phyloP scores from a whole-genome alignment of 2,329 filamentous ascomycete species.

The Ophiostoma quercus region DNA sequence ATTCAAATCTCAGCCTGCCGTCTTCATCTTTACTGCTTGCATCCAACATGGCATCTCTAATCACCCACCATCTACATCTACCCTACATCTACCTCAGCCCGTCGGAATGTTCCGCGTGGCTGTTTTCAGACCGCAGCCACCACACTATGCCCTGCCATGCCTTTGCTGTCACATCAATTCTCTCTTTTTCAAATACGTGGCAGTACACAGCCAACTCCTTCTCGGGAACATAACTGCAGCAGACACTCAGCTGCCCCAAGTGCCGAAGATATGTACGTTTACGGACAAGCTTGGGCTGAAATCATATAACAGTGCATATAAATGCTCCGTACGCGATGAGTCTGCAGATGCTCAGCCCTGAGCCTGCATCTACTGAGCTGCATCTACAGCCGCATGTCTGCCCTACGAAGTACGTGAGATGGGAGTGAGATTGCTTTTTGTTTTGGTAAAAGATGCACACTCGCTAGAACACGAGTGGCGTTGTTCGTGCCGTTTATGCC shows the following conservation, averaged over 20 bases:
- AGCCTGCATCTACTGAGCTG: not conserved
- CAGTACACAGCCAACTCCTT: not conserved
- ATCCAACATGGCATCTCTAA: not conserved
- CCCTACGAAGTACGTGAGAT: not conserved
- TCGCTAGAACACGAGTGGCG: no score
- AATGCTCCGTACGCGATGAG: not conserved
- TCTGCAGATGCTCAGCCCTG: not conserved
- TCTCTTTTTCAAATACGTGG: not conserved
- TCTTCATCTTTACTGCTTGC: not conserved
- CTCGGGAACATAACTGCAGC: not conserved
- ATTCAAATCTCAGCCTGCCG: no score
- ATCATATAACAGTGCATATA: not conserved
- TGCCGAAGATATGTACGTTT: slow-evolving; percentile 7
- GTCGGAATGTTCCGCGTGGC: not conserved
- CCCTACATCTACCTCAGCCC: no score
- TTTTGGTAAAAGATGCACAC: no score
- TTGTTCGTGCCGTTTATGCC: no score
- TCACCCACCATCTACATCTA: no score
- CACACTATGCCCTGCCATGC: not conserved
- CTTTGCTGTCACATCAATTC: not conserved
- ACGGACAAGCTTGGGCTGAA: slow-evolving; percentile 5
- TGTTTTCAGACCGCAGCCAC: not conserved
- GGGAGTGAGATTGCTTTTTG: no score
- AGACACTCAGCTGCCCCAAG: not conserved
- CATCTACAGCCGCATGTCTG: not conserved